Percentiles rank a stretch among this genome's conserved stretches.
Conservation (phyloP, 139 green algal genomes). For the Medakamo hakoo region DNA sequence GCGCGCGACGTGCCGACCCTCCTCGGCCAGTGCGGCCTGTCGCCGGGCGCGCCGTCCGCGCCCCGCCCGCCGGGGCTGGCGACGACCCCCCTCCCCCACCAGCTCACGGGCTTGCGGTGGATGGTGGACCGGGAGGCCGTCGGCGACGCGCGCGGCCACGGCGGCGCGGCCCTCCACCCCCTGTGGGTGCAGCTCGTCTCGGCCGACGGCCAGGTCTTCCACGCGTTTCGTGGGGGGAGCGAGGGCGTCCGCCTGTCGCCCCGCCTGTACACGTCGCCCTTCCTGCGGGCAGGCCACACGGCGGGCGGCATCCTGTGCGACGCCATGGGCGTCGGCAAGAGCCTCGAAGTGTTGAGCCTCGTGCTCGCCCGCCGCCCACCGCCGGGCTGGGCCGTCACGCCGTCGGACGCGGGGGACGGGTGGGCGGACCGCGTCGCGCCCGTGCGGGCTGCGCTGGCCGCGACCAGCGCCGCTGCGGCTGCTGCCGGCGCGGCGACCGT, state of each 20-base stretch:
- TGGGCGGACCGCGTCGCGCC: no score
- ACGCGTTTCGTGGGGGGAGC: slow-evolving; percentile 10
- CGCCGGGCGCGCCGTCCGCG: not conserved
- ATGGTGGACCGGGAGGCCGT: slow-evolving; percentile 33
- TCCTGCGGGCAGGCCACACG: slow-evolving; percentile 12
- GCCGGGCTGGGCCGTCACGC: slow-evolving; percentile 16
- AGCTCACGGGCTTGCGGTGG: slow-evolving; percentile 40
- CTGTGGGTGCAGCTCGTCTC: slow-evolving; percentile 36
- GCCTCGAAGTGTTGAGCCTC: slow-evolving; percentile 35
- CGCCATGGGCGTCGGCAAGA: slow-evolving; percentile 39
- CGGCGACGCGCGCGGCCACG: slow-evolving; percentile 26
- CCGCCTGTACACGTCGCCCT: slow-evolving; percentile 10
- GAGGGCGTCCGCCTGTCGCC: slow-evolving; percentile 5
- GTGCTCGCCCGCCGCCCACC: slow-evolving; percentile 17
- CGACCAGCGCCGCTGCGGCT: not conserved
- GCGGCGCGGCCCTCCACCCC: slow-evolving; percentile 30
- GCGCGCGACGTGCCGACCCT: slow-evolving; percentile 9
- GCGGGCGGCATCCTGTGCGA: slow-evolving; percentile 42
- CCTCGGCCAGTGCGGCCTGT: slow-evolving; percentile 12
- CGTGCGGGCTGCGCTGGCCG: no score
- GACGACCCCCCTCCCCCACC: slow-evolving; percentile 28
- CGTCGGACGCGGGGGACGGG: slow-evolving; percentile 1
- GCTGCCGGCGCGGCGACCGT: not conserved
- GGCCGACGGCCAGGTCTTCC: slow-evolving; percentile 13
- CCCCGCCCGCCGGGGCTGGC: slow-evolving; percentile 5